Base-by-base conservation (phyloP, 1,284 basidiomycete genomes). In the Austroboletus rostrupii region DNA sequence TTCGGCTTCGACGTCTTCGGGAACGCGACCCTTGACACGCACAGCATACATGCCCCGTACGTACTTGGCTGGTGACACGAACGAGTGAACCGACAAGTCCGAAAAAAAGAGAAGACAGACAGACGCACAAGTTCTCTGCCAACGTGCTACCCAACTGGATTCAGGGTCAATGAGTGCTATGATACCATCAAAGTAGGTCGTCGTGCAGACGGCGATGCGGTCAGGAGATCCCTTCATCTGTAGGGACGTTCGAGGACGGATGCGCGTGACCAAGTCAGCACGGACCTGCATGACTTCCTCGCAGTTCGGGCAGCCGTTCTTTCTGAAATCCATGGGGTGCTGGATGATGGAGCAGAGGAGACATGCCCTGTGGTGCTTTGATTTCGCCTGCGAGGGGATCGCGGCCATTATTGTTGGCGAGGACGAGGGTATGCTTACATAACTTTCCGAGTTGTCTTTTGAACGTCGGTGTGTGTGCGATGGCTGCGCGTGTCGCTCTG, bases 291-390 rank as follows among this genome's bases (percentile, higher is more conserved):
- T 82, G 58, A 96, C 79, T 61, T 96, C 90, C 62, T 99, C 96
- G 69, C 96, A 99, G 66, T 99, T 99, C 35, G 96, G 96, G 66
- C 96, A 99, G 3, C 96, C 96, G 40, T 77, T 74, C 56, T 82
- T 83, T 47, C 87, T 75, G 66, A 98, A 99, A 59, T 98, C 96
- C 49, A 77, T 75, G 0, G 91, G 84, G 0, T 84, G 77, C 65
- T 94, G 93, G 37, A 97, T 83, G 56, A 95, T 83, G 11, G 92
- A 97, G 69, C 95, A 98, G 29, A 96, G 79, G 7, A 97, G 77
- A 62, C 95, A 98, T 26, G 95, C 93, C 54, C 95, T 81, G 17
- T 96, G 80, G 52, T 87, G 79, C 57, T 82, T 85, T 39, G 84
- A 82, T 56, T 78, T 81, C 29, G 82, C 77, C 50, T 81, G 77